Evolutionary conservation across 345 rosid species (phyloP).

Genomic region (Camelina sativa): DNA sequence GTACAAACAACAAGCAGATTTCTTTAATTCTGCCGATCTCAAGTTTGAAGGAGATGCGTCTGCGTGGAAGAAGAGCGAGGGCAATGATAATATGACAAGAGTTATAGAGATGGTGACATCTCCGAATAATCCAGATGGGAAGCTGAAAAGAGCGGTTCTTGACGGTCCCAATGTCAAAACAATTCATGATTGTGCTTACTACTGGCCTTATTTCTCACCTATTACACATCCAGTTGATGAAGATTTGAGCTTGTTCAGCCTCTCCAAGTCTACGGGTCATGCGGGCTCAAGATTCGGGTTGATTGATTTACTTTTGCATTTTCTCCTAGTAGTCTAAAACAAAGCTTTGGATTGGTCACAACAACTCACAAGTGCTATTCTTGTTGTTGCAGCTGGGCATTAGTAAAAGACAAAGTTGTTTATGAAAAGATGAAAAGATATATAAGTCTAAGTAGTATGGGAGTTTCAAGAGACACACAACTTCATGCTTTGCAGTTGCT

Average conservation of each 20-base stretch:
- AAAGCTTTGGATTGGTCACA: background rate
- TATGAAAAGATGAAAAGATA: constrained; percentile 48
- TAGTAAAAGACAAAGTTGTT: constrained; percentile 59
- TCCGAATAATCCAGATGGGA: constrained; percentile 84
- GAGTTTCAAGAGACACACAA: constrained; percentile 68
- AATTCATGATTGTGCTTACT: constrained; percentile 69
- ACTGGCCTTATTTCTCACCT: constrained; percentile 76
- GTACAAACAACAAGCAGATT: constrained; percentile 43
- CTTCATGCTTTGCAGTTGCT: constrained; percentile 57
- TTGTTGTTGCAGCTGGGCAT: constrained; percentile 59
- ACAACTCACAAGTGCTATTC: constrained; percentile 28
- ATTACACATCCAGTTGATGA: constrained; percentile 58
- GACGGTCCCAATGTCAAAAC: constrained; percentile 55
- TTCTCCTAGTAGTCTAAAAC: background rate
- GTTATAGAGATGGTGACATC: constrained; percentile 72
- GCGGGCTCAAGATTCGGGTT: constrained; percentile 68
- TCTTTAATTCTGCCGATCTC: constrained; percentile 44
- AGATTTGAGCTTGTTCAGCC: constrained; percentile 60
- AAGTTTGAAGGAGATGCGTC: constrained; percentile 59
- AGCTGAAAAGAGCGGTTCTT: constrained; percentile 54
- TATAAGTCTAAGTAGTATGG: constrained; percentile 46
- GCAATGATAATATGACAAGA: constrained; percentile 28
- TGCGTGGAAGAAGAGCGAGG: constrained; percentile 38
- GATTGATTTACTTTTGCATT: constrained; percentile 1
- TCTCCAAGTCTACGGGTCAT: constrained; percentile 84